Conservation (phyloP, 768 basidiomycete species). For the Rhizopogon sp. region DNA sequence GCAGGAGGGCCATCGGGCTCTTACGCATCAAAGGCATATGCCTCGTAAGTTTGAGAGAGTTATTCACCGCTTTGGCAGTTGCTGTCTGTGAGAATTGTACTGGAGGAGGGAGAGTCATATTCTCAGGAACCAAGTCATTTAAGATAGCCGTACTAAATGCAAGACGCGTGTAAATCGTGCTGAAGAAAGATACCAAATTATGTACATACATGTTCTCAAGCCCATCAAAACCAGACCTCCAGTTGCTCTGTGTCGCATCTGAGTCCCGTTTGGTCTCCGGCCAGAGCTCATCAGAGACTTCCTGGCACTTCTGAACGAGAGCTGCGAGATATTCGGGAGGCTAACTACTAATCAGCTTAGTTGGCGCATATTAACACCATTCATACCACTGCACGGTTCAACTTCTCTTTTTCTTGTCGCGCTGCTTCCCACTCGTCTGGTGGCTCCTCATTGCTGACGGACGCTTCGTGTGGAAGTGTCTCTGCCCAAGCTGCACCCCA, state of each 20-base stretch:
- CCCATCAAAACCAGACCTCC: conserved; percentile 41
- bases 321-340: conserved; percentile 62
- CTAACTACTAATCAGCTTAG: conserved; percentile 28
- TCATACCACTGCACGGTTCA: conserved; percentile 63
- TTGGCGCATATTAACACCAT: conserved; percentile 4
- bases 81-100: conserved; percentile 51
- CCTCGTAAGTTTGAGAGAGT: conserved; percentile 60
- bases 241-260: conserved; percentile 25
- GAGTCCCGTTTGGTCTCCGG: conserved; percentile 24
- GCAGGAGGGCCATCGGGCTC: conserved; percentile 68
- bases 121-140: conserved; percentile 44
- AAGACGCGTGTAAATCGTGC: conserved; percentile 2
- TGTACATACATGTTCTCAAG: conserved; percentile 58
- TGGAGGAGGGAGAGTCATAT: conserved; percentile 44
- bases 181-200: background rate
- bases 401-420: conserved; percentile 48
- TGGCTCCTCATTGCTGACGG: conserved; percentile 17
- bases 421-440: conserved; percentile 69
- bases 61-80: conserved; percentile 52
- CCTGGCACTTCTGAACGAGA: conserved; percentile 50
- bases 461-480: conserved; percentile 10
- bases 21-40: conserved; percentile 45
- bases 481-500: conserved; percentile 42
- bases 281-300: conserved; percentile 50
- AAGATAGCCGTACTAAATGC: conserved; percentile 34